Evolutionary conservation across 805 yeast genomes (phyloP).

Genomic region (Priceomyces melissophilus): DNA sequence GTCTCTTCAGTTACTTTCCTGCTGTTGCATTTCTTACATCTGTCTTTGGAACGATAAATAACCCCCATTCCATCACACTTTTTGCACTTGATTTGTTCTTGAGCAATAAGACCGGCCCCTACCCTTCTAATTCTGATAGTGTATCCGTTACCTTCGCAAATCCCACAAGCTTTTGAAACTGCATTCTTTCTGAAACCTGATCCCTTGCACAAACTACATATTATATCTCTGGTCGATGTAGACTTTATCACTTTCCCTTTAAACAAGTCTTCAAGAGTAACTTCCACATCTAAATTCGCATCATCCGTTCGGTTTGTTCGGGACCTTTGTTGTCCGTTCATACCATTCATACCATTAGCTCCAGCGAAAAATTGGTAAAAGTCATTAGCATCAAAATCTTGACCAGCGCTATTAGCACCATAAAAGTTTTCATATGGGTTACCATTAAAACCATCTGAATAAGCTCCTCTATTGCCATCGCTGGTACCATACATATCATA

Average conservation of each 20-base stretch:
- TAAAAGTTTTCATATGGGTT: constrained; percentile 34
- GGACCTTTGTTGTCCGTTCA: constrained; percentile 12
- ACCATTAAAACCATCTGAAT: constrained; percentile 25
- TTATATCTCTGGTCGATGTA: constrained; percentile 63
- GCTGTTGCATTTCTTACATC: constrained; percentile 77
- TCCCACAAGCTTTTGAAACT: constrained; percentile 50
- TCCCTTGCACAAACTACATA: constrained; percentile 75
- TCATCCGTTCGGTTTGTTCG: constrained; percentile 51
- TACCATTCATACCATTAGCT: constrained; percentile 27
- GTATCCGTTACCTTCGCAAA: constrained; percentile 72
- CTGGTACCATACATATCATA: constrained; percentile 57
- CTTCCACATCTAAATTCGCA: constrained; percentile 60
- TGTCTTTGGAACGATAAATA: constrained; percentile 58
- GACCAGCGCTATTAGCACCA: constrained; percentile 29
- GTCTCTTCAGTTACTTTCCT: constrained; percentile 57
- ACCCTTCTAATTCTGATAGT: constrained; percentile 58
- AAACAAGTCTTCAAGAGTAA: constrained; percentile 70
- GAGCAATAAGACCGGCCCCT: constrained; percentile 74
- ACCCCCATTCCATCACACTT: constrained; percentile 72
- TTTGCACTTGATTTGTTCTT: constrained; percentile 57
- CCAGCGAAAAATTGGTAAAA: constrained; percentile 66
- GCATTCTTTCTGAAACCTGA: constrained; percentile 68
- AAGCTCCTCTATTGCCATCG: constrained; percentile 20
- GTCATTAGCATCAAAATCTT: constrained; percentile 64
- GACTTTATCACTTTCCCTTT: constrained; percentile 78